phyloP scores from a whole-genome alignment of 2,329 filamentous ascomycete genomes.

The Colletotrichum tropicicola region DNA sequence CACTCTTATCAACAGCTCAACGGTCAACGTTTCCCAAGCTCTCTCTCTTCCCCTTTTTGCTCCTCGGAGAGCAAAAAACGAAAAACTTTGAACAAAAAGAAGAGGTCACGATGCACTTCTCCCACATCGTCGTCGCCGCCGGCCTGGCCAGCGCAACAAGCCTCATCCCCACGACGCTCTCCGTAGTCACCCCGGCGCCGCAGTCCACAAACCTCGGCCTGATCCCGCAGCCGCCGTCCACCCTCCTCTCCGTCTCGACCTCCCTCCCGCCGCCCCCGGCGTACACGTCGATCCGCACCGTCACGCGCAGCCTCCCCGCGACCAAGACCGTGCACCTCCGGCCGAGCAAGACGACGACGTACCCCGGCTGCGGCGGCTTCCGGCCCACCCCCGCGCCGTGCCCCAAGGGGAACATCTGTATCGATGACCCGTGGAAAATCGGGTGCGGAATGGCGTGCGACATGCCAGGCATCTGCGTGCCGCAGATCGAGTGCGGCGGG shows the following conservation, averaged over 20 bases:
- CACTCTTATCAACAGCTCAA: background rate
- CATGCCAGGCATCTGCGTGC: conserved; percentile 42
- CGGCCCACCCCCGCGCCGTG: conserved; percentile 36
- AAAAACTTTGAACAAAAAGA: background rate
- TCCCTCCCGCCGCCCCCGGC: too few species aligned
- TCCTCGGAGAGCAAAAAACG: background rate
- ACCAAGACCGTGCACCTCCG: background rate
- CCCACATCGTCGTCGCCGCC: background rate
- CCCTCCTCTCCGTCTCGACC: too few species aligned
- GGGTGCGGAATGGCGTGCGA: conserved; percentile 47
- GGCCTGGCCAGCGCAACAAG: background rate
- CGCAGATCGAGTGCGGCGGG: conserved; percentile 35
- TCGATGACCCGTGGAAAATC: conserved; percentile 43
- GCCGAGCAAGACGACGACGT: conserved; percentile 30
- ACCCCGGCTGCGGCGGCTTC: conserved; percentile 43
- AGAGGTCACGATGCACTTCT: background rate
- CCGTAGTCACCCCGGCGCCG: background rate
- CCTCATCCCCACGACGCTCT: background rate
- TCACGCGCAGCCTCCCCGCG: background rate
- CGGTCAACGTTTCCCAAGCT: background rate
- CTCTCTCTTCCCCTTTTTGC: too few species aligned
- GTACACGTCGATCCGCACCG: too few species aligned
- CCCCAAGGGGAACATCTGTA: conserved; percentile 36
- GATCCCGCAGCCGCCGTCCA: background rate
- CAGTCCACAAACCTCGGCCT: too few species aligned